Evolutionary conservation across 225 moss, liverwort and hornwort species (phyloP), one percentile per base, ranked within the genome.

Genomic region (Sphagnum contortum): DNA sequence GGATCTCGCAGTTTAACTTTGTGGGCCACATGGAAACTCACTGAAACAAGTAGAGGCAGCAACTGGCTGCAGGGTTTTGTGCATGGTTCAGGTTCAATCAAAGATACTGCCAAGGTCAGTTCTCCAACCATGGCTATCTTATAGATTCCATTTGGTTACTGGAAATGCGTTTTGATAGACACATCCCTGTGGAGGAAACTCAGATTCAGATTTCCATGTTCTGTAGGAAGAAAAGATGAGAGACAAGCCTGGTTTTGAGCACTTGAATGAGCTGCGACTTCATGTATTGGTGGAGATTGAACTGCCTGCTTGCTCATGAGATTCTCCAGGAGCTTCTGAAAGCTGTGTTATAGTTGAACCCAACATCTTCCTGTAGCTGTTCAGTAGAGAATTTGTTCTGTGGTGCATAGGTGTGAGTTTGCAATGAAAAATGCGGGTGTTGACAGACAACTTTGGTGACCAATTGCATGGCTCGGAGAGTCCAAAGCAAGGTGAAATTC

Each of bases 1-100:
- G 62, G 54, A 8, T 58, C 44, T 4, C 71, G 81, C 90, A 93
- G 92, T 94, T 90, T 59, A 94, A 94, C 69, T 94, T 94, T 76
- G 93, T 94, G 57, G 94, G 45, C 94, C 94, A n/a, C 86, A 90
- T 44, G 93, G 90, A 49, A 91, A 88, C 55, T 91, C 90, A 14
- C 70, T 94, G 80, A 94, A 88, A 71, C 90, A 88, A 44, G 94
- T 91, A 64, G 94, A 94, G 74, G 90, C 90, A 48, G 91, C 90
- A 61, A 94, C 94, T 60, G 94, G 94, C 55, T 94, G 94, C 55
- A 86, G 90, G 67, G 94, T 94, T 46, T 70, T 94, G 54, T 94
- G 63, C 84, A 90, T 68, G 94, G 94, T 60, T 86, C 90, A 70
- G 94, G 94, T 50, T 94, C 94, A 49, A 88, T 94, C 44, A 94